These are phyloP conservation scores for Sarcodon sp. DNA, from an alignment of 768 basidiomycete genomes.

Conservation along the genomic window DNA sequence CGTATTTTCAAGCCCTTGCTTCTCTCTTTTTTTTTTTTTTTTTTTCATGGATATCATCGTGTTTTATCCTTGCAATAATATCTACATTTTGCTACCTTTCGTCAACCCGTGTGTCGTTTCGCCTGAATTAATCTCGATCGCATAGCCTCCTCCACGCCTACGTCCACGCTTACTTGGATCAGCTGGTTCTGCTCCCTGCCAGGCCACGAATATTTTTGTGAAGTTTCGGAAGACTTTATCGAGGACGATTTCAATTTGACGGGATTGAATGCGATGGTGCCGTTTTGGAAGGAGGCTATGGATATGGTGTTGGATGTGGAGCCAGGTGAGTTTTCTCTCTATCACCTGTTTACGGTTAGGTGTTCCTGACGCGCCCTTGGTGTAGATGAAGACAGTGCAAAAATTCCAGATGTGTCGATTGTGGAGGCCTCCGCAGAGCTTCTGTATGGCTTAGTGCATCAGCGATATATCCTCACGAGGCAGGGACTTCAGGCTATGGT, in stretches of 20 bases:
- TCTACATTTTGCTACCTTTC: slow-evolving; percentile 2
- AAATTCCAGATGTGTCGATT: slow-evolving; percentile 97
- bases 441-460: slow-evolving; percentile 94
- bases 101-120: not conserved
- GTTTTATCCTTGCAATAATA: slow-evolving; percentile 3
- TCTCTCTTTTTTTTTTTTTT: no score
- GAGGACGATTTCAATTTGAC: slow-evolving; percentile 99
- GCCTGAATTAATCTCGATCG: slow-evolving; percentile 6
- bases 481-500: slow-evolving; percentile 95
- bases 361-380: slow-evolving; percentile 1
- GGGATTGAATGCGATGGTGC: slow-evolving; percentile 89
- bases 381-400: slow-evolving; percentile 79
- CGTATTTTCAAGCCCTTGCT: slow-evolving; percentile 21
- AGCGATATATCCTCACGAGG: slow-evolving; percentile 92
- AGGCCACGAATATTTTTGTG: slow-evolving; percentile 96
- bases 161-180: slow-evolving; percentile 90
- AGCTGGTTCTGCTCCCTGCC: slow-evolving; percentile 93
- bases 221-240: slow-evolving; percentile 97
- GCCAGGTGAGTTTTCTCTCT: slow-evolving; percentile 54
- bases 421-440: slow-evolving; percentile 97
- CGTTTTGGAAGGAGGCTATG: slow-evolving; percentile 99
- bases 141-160: slow-evolving; percentile 78
- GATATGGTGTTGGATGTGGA: slow-evolving; percentile 99
- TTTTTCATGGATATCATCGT: not conserved
- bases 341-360: slow-evolving; percentile 7